phyloP scores from a whole-genome alignment of 1,284 basidiomycete species.

The Leccinum glutinopallens region DNA sequence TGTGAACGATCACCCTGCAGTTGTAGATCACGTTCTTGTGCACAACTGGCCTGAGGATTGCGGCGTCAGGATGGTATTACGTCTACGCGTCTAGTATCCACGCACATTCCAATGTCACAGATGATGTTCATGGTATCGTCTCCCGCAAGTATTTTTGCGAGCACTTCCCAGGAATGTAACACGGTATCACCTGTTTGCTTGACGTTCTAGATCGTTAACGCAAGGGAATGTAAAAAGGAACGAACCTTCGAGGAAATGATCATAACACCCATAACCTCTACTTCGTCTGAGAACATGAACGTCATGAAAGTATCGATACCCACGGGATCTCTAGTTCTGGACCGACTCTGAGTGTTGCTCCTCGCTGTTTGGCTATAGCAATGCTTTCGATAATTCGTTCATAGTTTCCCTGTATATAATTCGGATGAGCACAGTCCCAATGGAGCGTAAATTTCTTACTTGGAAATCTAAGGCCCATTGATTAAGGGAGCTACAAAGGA shows the following conservation, averaged over 20 bases:
- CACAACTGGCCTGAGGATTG: conserved; percentile 75
- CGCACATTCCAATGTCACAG: conserved; percentile 94
- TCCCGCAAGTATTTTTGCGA: conserved; percentile 83
- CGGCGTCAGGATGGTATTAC: conserved; percentile 6
- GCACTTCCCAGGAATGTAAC: conserved; percentile 95
- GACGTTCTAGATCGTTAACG: background rate
- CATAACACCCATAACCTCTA: conserved; percentile 93
- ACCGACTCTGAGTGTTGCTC: conserved; percentile 94
- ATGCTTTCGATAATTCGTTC: conserved; percentile 93
- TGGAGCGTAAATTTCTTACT: conserved; percentile 39
- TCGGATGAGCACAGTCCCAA: background rate
- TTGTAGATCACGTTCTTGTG: conserved; percentile 99
- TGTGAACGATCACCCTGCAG: conserved; percentile 87
- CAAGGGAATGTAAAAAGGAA: background rate
- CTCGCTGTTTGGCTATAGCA: conserved; percentile 80
- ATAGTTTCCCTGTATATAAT: conserved; percentile 75
- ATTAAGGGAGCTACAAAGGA: conserved; percentile 74
- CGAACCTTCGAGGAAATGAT: conserved; percentile 88
- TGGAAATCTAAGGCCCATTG: conserved; percentile 97
- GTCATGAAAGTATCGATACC: conserved; percentile 31
- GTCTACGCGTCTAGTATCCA: conserved; percentile 10
- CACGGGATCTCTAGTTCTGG: conserved; percentile 98
- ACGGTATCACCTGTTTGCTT: conserved; percentile 78
- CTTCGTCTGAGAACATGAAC: conserved; percentile 4
- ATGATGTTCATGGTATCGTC: conserved; percentile 79